These are phyloP conservation scores for Populus alba DNA, from an alignment of 345 rosid genomes.

Conservation along the genomic window DNA sequence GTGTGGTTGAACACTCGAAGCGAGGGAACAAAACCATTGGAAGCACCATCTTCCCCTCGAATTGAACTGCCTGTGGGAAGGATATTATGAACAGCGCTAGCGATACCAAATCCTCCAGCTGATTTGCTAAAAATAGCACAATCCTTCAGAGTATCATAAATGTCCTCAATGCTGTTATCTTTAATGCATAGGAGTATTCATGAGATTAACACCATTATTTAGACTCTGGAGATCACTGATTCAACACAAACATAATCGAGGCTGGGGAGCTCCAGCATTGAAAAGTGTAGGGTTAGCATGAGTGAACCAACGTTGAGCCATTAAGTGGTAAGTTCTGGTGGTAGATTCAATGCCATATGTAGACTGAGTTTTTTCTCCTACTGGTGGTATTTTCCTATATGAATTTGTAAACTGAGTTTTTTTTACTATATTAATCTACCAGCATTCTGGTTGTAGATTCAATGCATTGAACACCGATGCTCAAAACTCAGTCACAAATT, in stretches of 20 bases:
- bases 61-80: conserved; percentile 67
- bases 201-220: background rate
- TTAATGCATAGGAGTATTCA: conserved; percentile 61
- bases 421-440: too few species aligned
- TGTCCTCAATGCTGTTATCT: conserved; percentile 87
- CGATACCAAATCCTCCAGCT: conserved; percentile 88
- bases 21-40: conserved; percentile 78
- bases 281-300: conserved; percentile 92
- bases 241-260: conserved; percentile 44
- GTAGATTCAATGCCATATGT: conserved; percentile 55
- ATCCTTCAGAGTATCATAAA: conserved; percentile 81
- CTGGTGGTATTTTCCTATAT: too few species aligned
- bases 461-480: conserved; percentile 27
- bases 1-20: conserved; percentile 70
- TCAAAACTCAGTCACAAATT: background rate
- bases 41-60: conserved; percentile 64
- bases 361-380: too few species aligned
- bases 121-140: conserved; percentile 88
- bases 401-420: too few species aligned
- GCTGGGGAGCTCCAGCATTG: conserved; percentile 79
- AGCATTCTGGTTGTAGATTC: conserved; percentile 49
- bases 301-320: conserved; percentile 90
- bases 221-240: background rate
- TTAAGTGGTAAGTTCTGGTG: conserved; percentile 48
- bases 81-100: conserved; percentile 77